Base-by-base conservation (phyloP, 352 stramenopile genomes). In the Phytopythium aichiense region DNA sequence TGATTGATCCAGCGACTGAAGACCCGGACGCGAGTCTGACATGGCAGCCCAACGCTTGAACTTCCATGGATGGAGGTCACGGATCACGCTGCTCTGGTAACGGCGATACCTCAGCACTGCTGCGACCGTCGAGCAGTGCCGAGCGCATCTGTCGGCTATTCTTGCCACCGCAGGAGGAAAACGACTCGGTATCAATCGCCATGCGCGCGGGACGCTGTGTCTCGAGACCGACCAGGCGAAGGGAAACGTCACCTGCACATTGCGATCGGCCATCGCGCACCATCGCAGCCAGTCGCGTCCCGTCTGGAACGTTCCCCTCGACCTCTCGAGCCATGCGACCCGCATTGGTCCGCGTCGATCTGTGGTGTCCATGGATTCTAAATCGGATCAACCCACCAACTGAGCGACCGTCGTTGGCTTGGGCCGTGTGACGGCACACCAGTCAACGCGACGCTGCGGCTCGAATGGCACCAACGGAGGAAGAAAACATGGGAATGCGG, bases 291-390 rank as follows among this genome's bases (percentile, higher is more conserved):
- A 55, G 28, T 23, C 60, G n/a, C 59, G 33, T 49, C 50, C 15
- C n/a, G n/a, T 54, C 13, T 22, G 31, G 60, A 66, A 62, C 43
- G 51, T 66, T 66, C 61, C 46, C 38, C 18, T 42, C 8, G 45
- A 20, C 35, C 37, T 48, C n/a, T 22, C 20, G 0, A 12, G 25
- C 49, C 15, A 35, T 40, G 49, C 49, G 49, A 56, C 20, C 25
- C 1, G 9, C n/a, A 9, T 23, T 23, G 43, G 20, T 20, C 18
- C 43, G 43, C 11, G n/a, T 51, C 7, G n/a, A 51, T 18, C 22
- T 11, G 20, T 7, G 45, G 8, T 12, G 45, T 31, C 45, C n/a
- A 52, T 33, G 11, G 22, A n/a, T n/a, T 52, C 46, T 35, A 31
- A 42, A 56, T n/a, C 22, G 35, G 18, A 40, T 23, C 6, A 35